phyloP scores from a whole-genome alignment of 768 basidiomycete species.

The Leccinum broughii region DNA sequence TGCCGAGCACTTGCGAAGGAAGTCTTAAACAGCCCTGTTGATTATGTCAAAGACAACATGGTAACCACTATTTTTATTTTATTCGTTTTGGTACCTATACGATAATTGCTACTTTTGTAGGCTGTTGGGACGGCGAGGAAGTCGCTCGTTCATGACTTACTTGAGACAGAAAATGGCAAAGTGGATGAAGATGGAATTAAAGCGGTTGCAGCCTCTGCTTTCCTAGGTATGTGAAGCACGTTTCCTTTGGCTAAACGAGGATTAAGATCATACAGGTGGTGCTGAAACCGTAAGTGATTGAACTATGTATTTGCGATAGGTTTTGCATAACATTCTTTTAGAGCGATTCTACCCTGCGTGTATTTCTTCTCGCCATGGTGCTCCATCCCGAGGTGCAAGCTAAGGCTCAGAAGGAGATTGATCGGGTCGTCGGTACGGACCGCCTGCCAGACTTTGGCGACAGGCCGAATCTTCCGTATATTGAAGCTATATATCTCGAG shows the following conservation, averaged over 20 bases:
- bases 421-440: constrained; percentile 30
- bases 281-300: constrained; percentile 26
- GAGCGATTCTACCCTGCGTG: constrained; percentile 14
- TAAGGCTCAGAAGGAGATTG: constrained; percentile 35
- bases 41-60: constrained; percentile 27
- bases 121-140: constrained; percentile 19
- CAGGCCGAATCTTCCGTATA: constrained; percentile 30
- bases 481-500: constrained; percentile 35
- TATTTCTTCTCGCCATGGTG: constrained; percentile 37
- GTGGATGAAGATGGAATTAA: constrained; percentile 17
- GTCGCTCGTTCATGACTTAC: constrained; percentile 25
- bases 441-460: constrained; percentile 33
- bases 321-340: constrained; percentile 6
- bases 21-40: constrained; percentile 19
- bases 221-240: constrained; percentile 18
- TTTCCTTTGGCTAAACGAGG: background rate
- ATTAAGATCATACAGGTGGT: constrained; percentile 20
- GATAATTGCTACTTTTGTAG: constrained; percentile 4
- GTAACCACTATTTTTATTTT: constrained; percentile 5
- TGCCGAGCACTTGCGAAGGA: constrained; percentile 26
- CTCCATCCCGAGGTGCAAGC: constrained; percentile 33
- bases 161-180: background rate
- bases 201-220: constrained; percentile 25
- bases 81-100: background rate
- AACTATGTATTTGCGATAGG: too few species aligned